phyloP scores from a whole-genome alignment of 2,329 filamentous ascomycete species.

The Colletotrichum sp. region DNA sequence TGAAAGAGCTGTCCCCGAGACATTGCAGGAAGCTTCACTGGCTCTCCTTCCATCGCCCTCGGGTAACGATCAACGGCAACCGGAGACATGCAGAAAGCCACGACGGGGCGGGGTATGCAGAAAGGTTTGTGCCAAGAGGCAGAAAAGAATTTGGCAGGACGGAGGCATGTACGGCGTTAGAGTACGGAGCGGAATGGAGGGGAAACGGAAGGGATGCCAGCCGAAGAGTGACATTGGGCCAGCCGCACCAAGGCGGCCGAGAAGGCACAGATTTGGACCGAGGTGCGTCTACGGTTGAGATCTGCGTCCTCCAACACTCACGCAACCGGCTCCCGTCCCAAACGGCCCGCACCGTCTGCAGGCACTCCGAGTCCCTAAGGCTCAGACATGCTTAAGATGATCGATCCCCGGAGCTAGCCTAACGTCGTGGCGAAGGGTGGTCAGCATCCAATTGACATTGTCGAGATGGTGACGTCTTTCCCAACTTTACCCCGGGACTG shows the following conservation, averaged over 20 bases:
- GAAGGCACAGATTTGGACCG: background rate
- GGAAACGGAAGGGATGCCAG: background rate
- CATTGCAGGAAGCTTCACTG: background rate
- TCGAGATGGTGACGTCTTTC: background rate
- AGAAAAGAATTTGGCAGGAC: background rate
- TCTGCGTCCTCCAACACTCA: background rate
- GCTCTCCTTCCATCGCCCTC: background rate
- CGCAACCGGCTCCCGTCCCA: background rate
- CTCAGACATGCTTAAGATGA: background rate
- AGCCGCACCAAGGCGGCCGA: background rate
- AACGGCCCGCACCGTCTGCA: conserved; percentile 9
- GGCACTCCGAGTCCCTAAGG: background rate
- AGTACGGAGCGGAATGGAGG: background rate
- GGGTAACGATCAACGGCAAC: background rate
- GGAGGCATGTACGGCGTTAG: background rate
- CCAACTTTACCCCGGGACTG: background rate
- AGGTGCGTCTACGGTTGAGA: background rate
- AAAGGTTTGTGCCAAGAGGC: background rate
- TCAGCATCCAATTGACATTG: background rate
- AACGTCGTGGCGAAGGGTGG: background rate
- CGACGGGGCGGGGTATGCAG: background rate
- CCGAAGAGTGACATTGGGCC: background rate
- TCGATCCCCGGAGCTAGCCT: background rate
- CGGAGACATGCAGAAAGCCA: background rate
- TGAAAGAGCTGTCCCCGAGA: background rate